A percentile compares a stretch with the other conserved stretches of the same genome.
phyloP scores from a whole-genome alignment of 2,329 filamentous ascomycete genomes.

The Diplodia intermedia region DNA sequence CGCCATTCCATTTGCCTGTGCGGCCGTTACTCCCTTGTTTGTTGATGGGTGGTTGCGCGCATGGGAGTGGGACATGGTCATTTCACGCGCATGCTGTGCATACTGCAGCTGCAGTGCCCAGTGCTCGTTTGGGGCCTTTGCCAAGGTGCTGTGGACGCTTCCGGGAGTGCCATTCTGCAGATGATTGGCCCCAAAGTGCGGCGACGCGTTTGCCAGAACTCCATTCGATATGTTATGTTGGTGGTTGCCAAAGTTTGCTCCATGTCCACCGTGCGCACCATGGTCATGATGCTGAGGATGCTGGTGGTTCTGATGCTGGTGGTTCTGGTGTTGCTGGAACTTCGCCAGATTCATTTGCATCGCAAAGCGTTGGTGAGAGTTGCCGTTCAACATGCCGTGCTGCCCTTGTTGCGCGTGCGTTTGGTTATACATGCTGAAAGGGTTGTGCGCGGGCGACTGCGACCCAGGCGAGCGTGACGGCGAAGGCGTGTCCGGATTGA shows the following conservation, averaged over 20 bases:
- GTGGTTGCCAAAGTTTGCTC: slow-evolving; percentile 60
- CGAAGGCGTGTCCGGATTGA: slow-evolving; percentile 61
- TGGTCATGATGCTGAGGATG: slow-evolving; percentile 69
- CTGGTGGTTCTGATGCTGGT: slow-evolving; percentile 59
- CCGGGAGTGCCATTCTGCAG: slow-evolving; percentile 66
- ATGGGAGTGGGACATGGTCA: slow-evolving; percentile 76
- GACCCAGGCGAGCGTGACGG: slow-evolving; percentile 64
- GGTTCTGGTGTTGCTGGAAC: slow-evolving; percentile 68
- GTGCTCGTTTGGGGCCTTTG: slow-evolving; percentile 70
- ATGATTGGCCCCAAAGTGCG: slow-evolving; percentile 66
- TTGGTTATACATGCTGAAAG: slow-evolving; percentile 75
- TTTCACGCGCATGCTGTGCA: slow-evolving; percentile 74
- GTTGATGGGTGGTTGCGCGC: slow-evolving; percentile 73
- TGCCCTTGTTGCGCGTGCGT: slow-evolving; percentile 71
- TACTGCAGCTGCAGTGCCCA: slow-evolving; percentile 89
- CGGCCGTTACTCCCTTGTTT: slow-evolving; percentile 69
- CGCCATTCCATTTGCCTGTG: slow-evolving; percentile 58
- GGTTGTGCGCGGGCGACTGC: slow-evolving; percentile 54
- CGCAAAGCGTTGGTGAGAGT: slow-evolving; percentile 63
- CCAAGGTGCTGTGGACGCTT: slow-evolving; percentile 62
- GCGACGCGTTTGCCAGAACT: slow-evolving; percentile 69
- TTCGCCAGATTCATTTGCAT: slow-evolving; percentile 70
- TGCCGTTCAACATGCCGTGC: slow-evolving; percentile 77
- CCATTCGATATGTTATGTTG: slow-evolving; percentile 66
- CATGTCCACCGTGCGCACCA: slow-evolving; percentile 58